A percentile compares a stretch with the other conserved stretches of the same genome.
phyloP scores from a whole-genome alignment of 176 grass and related monocot genomes.

The Saccharum spontaneum region DNA sequence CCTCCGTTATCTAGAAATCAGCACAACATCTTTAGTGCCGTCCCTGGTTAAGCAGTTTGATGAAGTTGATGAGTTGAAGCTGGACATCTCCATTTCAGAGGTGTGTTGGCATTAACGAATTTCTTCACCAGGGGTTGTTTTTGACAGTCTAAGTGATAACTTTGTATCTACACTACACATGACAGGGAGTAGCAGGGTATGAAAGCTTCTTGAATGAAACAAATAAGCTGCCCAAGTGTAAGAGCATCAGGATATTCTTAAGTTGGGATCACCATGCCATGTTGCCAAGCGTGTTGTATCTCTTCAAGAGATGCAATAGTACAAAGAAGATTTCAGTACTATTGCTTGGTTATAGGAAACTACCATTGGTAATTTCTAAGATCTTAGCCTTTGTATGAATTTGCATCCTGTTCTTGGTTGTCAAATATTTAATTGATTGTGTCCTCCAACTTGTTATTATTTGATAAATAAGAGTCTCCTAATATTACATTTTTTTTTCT shows the following conservation, averaged over 20 bases:
- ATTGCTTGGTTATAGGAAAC: neutral
- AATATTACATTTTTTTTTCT: too few species aligned
- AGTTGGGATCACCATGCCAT: neutral
- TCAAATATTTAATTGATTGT: too few species aligned
- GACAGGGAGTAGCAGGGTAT: neutral
- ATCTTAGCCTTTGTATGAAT: neutral
- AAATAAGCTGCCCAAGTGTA: neutral
- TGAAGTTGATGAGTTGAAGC: neutral
- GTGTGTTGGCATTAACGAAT: neutral
- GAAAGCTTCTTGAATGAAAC: neutral
- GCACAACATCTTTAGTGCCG: fast-evolving
- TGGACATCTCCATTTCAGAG: neutral
- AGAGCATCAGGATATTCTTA: neutral
- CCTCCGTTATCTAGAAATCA: neutral
- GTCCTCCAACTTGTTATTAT: too few species aligned
- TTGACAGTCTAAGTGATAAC: too few species aligned
- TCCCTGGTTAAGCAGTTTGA: neutral
- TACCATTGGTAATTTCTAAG: neutral
- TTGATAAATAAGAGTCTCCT: too few species aligned
- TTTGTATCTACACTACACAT: neutral
- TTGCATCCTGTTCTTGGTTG: too few species aligned
- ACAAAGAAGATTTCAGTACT: neutral
- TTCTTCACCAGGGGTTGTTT: neutral
- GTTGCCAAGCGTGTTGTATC: neutral
- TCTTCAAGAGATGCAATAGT: neutral